phyloP scores from a whole-genome alignment of 2,329 filamentous ascomycete species.

The Xylariaceae sp. region DNA sequence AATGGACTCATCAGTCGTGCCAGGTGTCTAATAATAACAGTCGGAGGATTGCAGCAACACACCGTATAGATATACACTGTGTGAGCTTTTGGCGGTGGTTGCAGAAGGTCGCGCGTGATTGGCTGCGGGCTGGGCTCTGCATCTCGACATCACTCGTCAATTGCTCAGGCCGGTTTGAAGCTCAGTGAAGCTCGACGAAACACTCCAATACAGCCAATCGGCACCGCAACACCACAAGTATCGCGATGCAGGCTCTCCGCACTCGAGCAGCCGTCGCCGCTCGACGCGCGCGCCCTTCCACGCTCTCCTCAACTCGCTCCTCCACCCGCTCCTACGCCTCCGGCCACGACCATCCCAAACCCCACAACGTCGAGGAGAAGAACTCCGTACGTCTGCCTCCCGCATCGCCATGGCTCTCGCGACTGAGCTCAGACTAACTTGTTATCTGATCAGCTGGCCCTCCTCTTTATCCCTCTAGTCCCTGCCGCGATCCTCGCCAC shows the following conservation, averaged over 20 bases:
- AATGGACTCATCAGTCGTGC: too few relatives aligned
- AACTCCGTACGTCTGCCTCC: conserved; percentile 48
- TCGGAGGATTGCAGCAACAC: conserved; percentile 5
- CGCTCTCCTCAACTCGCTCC: conserved; percentile 38
- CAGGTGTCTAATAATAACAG: too few relatives aligned
- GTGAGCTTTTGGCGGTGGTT: background rate
- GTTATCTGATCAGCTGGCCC: too few relatives aligned
- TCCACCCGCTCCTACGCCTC: conserved; percentile 55
- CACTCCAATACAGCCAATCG: conserved; percentile 23
- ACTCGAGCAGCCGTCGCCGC: conserved; percentile 41
- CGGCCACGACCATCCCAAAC: conserved; percentile 31
- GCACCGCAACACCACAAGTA: conserved; percentile 15
- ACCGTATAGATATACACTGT: conserved; percentile 11
- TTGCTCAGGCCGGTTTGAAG: conserved; percentile 8
- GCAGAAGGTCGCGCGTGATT: conserved; percentile 21
- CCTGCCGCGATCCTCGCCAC: conserved; percentile 33
- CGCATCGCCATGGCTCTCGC: too few relatives aligned
- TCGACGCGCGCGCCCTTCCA: conserved; percentile 33
- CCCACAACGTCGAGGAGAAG: conserved; percentile 45
- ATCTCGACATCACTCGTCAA: conserved; percentile 19
- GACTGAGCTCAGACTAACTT: too few relatives aligned
- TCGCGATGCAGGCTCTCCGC: conserved; percentile 36
- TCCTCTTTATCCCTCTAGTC: too few relatives aligned
- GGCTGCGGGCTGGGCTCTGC: conserved; percentile 18
- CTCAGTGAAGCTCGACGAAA: conserved; percentile 14